Conservation (phyloP, 2,329 filamentous ascomycete genomes). For the Neurospora sp. region DNA sequence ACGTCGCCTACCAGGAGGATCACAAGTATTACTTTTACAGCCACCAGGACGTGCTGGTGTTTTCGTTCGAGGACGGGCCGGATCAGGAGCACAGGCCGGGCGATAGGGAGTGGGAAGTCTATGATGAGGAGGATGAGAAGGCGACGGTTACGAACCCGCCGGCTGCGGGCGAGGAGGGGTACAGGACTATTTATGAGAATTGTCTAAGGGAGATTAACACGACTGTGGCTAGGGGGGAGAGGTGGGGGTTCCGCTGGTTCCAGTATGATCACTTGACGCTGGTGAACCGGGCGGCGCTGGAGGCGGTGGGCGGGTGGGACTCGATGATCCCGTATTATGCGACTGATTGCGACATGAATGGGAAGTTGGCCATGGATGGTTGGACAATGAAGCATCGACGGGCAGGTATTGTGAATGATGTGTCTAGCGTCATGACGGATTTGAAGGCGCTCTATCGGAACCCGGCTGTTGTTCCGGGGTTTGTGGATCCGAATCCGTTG, state of each 20-base stretch:
- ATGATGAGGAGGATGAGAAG: slow-evolving; percentile 11
- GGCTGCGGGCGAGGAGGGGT: slow-evolving; percentile 20
- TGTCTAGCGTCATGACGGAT: slow-evolving; percentile 29
- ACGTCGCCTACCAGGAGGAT: slow-evolving; percentile 30
- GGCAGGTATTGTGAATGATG: slow-evolving; percentile 29
- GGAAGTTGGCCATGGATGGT: slow-evolving; percentile 27
- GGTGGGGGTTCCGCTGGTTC: slow-evolving; percentile 32
- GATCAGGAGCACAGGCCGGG: slow-evolving; percentile 10
- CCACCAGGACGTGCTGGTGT: slow-evolving; percentile 43
- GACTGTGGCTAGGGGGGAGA: slow-evolving; percentile 30
- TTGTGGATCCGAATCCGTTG: slow-evolving; percentile 7
- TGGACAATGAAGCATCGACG: slow-evolving; percentile 24
- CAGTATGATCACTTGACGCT: slow-evolving; percentile 37
- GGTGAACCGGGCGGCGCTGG: slow-evolving; percentile 36
- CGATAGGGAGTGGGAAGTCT: slow-evolving; percentile 12
- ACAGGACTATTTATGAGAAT: slow-evolving; percentile 24
- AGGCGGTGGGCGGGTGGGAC: slow-evolving; percentile 39
- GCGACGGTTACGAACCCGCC: slow-evolving; percentile 7
- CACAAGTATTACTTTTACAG: slow-evolving; percentile 46
- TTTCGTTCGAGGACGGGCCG: slow-evolving; percentile 29
- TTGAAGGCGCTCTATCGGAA: slow-evolving; percentile 28
- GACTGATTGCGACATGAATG: slow-evolving; percentile 39
- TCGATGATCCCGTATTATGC: slow-evolving; percentile 40
- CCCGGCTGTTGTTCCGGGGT: slow-evolving; percentile 15
- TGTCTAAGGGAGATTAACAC: slow-evolving; percentile 21